These are phyloP conservation scores for Xylariales sp. DNA, from an alignment of 2,329 filamentous ascomycete species.

Conservation along the genomic window DNA sequence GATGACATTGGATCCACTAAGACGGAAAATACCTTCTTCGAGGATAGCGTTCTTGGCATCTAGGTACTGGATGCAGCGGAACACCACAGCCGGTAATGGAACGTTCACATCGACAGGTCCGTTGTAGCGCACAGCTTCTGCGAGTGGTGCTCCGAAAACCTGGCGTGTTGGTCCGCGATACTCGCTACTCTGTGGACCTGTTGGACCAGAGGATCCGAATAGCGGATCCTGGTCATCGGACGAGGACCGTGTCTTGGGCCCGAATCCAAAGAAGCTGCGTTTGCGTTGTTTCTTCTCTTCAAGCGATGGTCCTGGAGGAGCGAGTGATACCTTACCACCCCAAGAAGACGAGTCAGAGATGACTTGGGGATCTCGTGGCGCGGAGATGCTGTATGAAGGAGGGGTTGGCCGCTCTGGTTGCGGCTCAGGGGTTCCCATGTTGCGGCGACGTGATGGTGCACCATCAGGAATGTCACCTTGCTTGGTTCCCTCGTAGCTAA, in stretches of 20 bases:
- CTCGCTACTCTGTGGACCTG: constrained; percentile 35
- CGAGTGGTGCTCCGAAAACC: constrained; percentile 80
- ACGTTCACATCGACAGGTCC: constrained; percentile 67
- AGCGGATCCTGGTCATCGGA: constrained; percentile 54
- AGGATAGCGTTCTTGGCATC: constrained; percentile 72
- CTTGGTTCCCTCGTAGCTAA: constrained; percentile 54
- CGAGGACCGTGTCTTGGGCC: constrained; percentile 54
- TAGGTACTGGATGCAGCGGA: constrained; percentile 91
- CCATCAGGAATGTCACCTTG: constrained; percentile 47
- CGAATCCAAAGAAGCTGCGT: constrained; percentile 69
- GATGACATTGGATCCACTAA: constrained; percentile 94
- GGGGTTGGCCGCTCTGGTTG: constrained; percentile 28
- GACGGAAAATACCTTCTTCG: constrained; percentile 93
- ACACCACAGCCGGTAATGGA: constrained; percentile 85
- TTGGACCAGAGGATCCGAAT: constrained; percentile 42
- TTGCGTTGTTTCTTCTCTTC: constrained; percentile 82
- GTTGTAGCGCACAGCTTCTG: constrained; percentile 80
- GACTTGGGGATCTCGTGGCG: constrained; percentile 74
- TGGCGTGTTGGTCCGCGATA: constrained; percentile 56
- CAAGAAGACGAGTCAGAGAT: constrained; percentile 81
- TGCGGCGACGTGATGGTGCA: constrained; percentile 29
- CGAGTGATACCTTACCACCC: constrained; percentile 68
- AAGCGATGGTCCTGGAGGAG: constrained; percentile 40
- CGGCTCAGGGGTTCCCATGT: constrained; percentile 23
- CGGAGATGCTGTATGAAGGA: constrained; percentile 63